phyloP scores from a whole-genome alignment of 1,284 basidiomycete species.

The Anthracocystis walkeri region DNA sequence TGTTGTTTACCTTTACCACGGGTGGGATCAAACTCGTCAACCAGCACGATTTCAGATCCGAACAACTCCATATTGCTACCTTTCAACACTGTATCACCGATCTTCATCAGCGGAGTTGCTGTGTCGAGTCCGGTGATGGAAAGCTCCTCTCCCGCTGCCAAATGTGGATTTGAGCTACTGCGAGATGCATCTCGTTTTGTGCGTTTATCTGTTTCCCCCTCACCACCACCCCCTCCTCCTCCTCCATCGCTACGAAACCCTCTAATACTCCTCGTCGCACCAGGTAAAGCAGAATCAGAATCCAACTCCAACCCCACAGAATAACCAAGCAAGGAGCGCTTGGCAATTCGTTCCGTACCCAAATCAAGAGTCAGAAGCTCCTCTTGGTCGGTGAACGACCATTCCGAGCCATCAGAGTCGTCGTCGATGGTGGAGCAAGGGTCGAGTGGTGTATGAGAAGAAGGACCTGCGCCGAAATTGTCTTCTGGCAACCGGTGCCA shows the following conservation, averaged over 20 bases:
- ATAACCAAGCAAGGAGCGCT: constrained; percentile 31
- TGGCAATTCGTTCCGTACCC: constrained; percentile 28
- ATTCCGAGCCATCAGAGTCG: constrained; percentile 21
- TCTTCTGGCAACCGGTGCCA: constrained; percentile 33
- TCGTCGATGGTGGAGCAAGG: neutral
- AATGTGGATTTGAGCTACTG: constrained; percentile 3
- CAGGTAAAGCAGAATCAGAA: constrained; percentile 1
- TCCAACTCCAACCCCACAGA: constrained; percentile 16
- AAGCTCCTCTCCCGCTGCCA: constrained; percentile 29
- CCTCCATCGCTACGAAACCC: neutral
- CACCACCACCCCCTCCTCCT: no score
- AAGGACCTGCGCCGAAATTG: constrained; percentile 18
- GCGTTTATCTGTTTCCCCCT: neutral
- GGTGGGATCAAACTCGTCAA: constrained; percentile 32
- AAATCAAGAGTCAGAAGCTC: constrained; percentile 43
- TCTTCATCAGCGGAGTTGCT: constrained; percentile 30
- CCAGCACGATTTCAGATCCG: constrained; percentile 40
- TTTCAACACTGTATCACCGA: constrained; percentile 33
- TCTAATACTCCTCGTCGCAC: constrained; percentile 9
- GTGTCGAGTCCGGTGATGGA: constrained; percentile 44
- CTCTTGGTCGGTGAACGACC: constrained; percentile 38
- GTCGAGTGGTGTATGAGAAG: constrained; percentile 20
- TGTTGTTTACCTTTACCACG: constrained; percentile 20
- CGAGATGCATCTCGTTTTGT: neutral
- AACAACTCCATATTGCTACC: constrained; percentile 27